Evolutionary conservation across 2,329 filamentous ascomycete species (phyloP), one percentile per base, ranked within the genome.

Genomic region (Penicillium sumatraense): DNA sequence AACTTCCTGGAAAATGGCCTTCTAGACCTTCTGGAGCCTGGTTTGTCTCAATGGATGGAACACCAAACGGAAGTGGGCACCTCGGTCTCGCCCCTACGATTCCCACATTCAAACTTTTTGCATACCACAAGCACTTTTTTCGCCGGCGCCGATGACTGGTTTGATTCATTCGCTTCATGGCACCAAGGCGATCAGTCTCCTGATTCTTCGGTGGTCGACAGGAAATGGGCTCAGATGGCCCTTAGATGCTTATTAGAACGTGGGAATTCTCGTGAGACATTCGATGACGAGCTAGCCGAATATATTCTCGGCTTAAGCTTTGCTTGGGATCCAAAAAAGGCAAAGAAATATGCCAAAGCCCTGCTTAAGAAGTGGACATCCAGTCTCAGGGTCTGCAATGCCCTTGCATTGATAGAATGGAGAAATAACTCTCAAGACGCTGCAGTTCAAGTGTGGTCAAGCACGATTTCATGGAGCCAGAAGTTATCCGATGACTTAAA

Each of bases 331-430:
- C 77, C 82, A 0, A 67, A 72, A 1, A 78, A 75, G 2, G 84
- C 86, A 23, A 88, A 84, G 61, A 96, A 91, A 68, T 78, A 82
- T 6, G 90, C 91, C 0, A 96, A 91, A 65, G 74, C 75, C 6
- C 76, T 96, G 0, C 73, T 97, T n/a, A 93, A 89, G 67, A 81
- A 80, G 45, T 83, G 85, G 52, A 79, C 86, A 0, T 79, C 84
- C 1, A 88, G 86, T 62, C 70, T 90, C 3, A 77, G 80, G 13
- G 77, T 97, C 0, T 97, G 96, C 73, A 89, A 91, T 62, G 85
- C 87, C 0, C 96, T 93, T 67, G 90, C 89, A 0, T 74, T 91
- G 13, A 84, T 91, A 3, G 90, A 96, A 71, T 80, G 75, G 61
- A 77, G 78, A 1, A 81, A 81, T 26, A 84, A 81, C 0, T 87